Percentiles rank a stretch among this genome's conserved stretches.
These are phyloP conservation scores for Chlorella sp. DNA, from an alignment of 139 green algal species.

Conservation along the genomic window DNA sequence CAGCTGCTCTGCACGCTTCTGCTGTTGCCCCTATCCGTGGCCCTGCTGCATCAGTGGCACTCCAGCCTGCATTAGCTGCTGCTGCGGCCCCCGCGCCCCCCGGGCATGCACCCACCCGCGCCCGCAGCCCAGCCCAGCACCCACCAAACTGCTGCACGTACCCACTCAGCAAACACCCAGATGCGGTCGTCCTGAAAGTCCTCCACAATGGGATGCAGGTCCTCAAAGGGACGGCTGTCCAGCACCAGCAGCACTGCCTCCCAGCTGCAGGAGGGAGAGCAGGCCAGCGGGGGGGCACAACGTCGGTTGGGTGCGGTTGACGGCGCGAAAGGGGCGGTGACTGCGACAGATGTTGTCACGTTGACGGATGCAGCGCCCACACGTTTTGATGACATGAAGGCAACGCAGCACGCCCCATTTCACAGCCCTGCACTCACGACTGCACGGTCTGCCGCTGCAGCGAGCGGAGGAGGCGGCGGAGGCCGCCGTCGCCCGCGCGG, in stretches of 20 bases:
- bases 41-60: too few relatives aligned
- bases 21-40: too few relatives aligned
- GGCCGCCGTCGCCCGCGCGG: slow-evolving; percentile 50
- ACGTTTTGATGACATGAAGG: too few relatives aligned
- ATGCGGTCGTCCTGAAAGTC: slow-evolving; percentile 67
- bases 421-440: slow-evolving; percentile 35
- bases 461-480: slow-evolving; percentile 60
- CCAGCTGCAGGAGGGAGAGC: slow-evolving; percentile 61
- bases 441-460: slow-evolving; percentile 58
- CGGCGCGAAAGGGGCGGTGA: neutral
- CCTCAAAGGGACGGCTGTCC: slow-evolving; percentile 74
- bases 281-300: neutral
- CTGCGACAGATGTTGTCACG: too few relatives aligned
- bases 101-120: neutral
- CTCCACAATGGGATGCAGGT: slow-evolving; percentile 71
- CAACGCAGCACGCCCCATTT: too few relatives aligned
- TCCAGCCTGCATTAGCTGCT: too few relatives aligned
- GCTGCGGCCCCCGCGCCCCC: neutral
- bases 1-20: neutral
- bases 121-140: too few relatives aligned
- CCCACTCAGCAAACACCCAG: slow-evolving; percentile 81
- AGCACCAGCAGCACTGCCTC: slow-evolving; percentile 76
- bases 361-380: too few relatives aligned
- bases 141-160: too few relatives aligned
- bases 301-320: neutral